Conservation (phyloP, 1,284 basidiomycete genomes). For the Spongispora temasekensis region DNA sequence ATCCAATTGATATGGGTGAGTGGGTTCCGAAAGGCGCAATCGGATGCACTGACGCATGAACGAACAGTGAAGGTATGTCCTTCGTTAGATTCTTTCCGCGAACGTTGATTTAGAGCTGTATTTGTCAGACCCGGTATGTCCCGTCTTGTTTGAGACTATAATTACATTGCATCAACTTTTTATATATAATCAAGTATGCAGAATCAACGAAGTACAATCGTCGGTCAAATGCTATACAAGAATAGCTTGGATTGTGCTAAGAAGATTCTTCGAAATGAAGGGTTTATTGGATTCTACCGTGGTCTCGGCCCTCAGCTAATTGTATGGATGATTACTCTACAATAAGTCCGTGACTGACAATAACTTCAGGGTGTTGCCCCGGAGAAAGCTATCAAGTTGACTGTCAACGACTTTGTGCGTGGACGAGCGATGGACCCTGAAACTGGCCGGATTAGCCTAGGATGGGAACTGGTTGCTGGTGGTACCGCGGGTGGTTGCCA, state of each 20-base stretch:
- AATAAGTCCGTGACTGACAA: conserved; percentile 8
- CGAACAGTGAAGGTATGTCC: conserved; percentile 65
- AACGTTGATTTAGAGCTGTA: conserved; percentile 8
- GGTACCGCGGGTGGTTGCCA: conserved; percentile 95
- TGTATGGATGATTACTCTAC: conserved; percentile 44
- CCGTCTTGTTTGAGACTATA: too few relatives aligned
- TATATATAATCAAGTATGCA: conserved; percentile 70
- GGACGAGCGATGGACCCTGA: conserved; percentile 87
- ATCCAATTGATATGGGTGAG: conserved; percentile 92
- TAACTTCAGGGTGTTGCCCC: conserved; percentile 87
- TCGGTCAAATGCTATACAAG: conserved; percentile 92
- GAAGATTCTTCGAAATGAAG: conserved; percentile 96
- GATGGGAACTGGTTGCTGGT: conserved; percentile 91
- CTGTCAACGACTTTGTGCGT: conserved; percentile 93
- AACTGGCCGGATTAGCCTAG: conserved; percentile 87
- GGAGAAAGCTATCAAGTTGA: conserved; percentile 97
- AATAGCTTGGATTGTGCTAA: conserved; percentile 93
- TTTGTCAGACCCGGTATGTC: conserved; percentile 71
- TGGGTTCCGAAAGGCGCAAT: conserved; percentile 16
- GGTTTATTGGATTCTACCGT: conserved; percentile 93
- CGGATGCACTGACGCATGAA: conserved; percentile 13
- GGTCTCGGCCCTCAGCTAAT: conserved; percentile 95
- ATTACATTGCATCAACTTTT: too few relatives aligned
- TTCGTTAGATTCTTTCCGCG: conserved; percentile 7
- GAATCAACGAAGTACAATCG: conserved; percentile 94